phyloP scores from a whole-genome alignment of 1,139 yeast genomes.

The Lodderomyces elongisporus region DNA sequence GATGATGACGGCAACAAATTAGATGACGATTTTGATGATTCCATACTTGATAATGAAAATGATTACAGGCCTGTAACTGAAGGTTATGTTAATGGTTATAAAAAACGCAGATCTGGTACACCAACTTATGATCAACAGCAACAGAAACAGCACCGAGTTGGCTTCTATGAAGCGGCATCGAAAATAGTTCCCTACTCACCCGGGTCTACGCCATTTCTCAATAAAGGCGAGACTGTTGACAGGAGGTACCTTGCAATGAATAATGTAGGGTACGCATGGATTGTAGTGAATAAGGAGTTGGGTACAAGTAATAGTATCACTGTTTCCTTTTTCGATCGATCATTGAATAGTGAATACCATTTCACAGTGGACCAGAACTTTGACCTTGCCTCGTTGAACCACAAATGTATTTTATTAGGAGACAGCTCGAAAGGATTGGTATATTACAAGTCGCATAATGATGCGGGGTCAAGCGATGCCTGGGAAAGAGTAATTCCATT shows the following conservation, averaged over 20 bases:
- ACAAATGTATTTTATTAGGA: slow-evolving; percentile 63
- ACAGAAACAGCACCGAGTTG: background rate
- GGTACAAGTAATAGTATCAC: slow-evolving; percentile 54
- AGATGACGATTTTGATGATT: slow-evolving; percentile 15
- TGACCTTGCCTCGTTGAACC: slow-evolving; percentile 73
- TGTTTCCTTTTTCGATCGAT: slow-evolving; percentile 79
- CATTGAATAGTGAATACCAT: slow-evolving; percentile 77
- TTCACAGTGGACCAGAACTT: slow-evolving; percentile 70
- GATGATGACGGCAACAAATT: slow-evolving; percentile 1
- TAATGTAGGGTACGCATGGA: slow-evolving; percentile 76
- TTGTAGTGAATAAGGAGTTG: slow-evolving; percentile 45
- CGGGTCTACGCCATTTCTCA: slow-evolving; percentile 71
- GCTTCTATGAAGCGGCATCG: background rate
- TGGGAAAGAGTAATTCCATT: slow-evolving; percentile 43
- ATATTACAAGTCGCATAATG: slow-evolving; percentile 41
- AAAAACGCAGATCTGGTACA: slow-evolving; percentile 6
- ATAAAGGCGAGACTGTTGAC: slow-evolving; percentile 16
- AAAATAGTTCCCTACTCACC: slow-evolving; percentile 50
- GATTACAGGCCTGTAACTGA: slow-evolving; percentile 15
- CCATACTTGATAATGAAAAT: slow-evolving; percentile 23
- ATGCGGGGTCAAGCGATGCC: slow-evolving; percentile 24
- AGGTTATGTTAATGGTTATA: slow-evolving; percentile 13
- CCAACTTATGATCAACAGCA: slow-evolving; percentile 3
- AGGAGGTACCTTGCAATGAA: slow-evolving; percentile 82
- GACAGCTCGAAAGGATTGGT: slow-evolving; percentile 31